Percentiles rank a stretch among this genome's conserved stretches.
Evolutionary conservation across 805 yeast genomes (phyloP).

Genomic region (Cephaloascus fragrans): DNA sequence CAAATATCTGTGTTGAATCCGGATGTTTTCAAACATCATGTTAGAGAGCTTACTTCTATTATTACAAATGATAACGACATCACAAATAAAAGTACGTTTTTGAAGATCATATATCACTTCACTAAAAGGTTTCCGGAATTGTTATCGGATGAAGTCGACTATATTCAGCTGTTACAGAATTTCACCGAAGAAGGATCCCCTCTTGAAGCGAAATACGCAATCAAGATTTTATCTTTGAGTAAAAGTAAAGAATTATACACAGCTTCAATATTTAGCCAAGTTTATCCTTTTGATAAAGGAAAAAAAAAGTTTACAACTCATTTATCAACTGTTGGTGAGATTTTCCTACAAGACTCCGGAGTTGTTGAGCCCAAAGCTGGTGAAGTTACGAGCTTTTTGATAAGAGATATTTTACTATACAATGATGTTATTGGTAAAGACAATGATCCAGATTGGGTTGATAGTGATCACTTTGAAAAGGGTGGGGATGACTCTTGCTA

Average conservation of each 20-base stretch:
- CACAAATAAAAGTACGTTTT: slow-evolving; percentile 21
- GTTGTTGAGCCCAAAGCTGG: slow-evolving; percentile 42
- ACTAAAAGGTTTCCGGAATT: slow-evolving; percentile 39
- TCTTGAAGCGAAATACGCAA: slow-evolving; percentile 53
- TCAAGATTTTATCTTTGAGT: slow-evolving; percentile 44
- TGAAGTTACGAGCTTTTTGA: slow-evolving; percentile 48
- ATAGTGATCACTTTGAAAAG: slow-evolving; percentile 28
- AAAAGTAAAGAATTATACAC: slow-evolving; percentile 29
- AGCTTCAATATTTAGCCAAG: slow-evolving; percentile 23
- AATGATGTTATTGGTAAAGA: slow-evolving; percentile 30
- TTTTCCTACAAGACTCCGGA: slow-evolving; percentile 38
- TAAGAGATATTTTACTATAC: slow-evolving; percentile 50
- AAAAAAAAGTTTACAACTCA: slow-evolving; percentile 38
- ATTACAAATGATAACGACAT: slow-evolving; percentile 13
- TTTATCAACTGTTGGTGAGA: slow-evolving; percentile 49
- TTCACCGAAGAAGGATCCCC: slow-evolving; percentile 46
- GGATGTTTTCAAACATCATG: slow-evolving; percentile 50
- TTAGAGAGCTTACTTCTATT: slow-evolving; percentile 34
- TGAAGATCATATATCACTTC: slow-evolving; percentile 55
- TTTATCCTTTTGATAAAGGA: slow-evolving; percentile 41
- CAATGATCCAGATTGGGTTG: slow-evolving; percentile 32
- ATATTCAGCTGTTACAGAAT: slow-evolving; percentile 32
- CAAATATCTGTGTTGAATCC: slow-evolving; percentile 55
- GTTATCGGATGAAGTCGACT: slow-evolving; percentile 32
- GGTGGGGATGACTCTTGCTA: slow-evolving; percentile 21